Base-by-base conservation (phyloP, 2,329 filamentous ascomycete genomes). In the Apiospora kogelbergensis region DNA sequence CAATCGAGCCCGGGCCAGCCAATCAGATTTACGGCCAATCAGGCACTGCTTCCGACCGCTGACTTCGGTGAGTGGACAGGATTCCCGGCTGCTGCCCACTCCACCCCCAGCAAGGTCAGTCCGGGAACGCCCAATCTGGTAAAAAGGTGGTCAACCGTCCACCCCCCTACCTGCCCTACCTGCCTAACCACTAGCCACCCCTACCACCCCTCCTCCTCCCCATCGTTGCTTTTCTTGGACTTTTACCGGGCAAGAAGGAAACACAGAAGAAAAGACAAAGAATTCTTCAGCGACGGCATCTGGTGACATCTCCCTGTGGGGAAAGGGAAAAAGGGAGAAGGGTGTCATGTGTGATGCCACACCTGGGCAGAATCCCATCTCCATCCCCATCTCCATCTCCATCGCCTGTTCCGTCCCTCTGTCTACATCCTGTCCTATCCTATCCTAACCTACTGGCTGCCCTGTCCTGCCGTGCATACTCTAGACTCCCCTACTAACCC, bases 11-110 rank as follows among this genome's bases (percentile, higher is more conserved):
- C 53, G 53, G 53, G 17, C 53, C 20, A 20, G 53, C 53, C 53
- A 60, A 60, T 60, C 53, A 60, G 10, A 60, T 60, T 60, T 37
- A 33, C 30, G 26, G 20, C 53, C 53, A 60, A 60, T 60, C 53
- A 60, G 53, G 30, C 30, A 11, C 30, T 37, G 15, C 15, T 6
- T 60, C 53, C 53, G 53, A 37, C 30, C 26, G 30, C 53, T 60
- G 53, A 15, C 53, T 60, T 60, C 53, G 53, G 53, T 60, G 53
- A 60, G 9, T 60, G 53, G 53, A 60, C 53, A 60, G 53, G 53
- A 60, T 60, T 60, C 53, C 33, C 53, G 53, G 53, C 26, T 60
- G 53, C 53, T 60, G 33, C 53, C 53, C 53, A 60, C 53, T 60
- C 53, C 53, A 60, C 26, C 53, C 53, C 53, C 53, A 60, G 53